Evolutionary conservation across 2,329 filamentous ascomycete species (phyloP).

Genomic region (Penicillium sp.): DNA sequence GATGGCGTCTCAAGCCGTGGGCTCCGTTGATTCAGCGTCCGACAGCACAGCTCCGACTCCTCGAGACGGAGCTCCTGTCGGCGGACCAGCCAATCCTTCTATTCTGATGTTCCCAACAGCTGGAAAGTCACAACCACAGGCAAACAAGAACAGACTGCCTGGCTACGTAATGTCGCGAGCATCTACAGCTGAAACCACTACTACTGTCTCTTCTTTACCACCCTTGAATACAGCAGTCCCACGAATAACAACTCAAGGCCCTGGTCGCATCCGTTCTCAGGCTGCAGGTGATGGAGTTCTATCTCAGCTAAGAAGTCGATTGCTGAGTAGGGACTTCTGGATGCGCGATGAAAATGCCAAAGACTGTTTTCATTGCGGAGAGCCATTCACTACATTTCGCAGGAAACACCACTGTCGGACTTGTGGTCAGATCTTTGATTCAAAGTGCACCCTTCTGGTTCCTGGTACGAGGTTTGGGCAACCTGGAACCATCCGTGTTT

Average conservation of each 20-base stretch:
- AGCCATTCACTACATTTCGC: conserved; percentile 88
- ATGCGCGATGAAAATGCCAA: conserved; percentile 99
- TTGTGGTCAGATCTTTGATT: conserved; percentile 98
- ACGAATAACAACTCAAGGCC: conserved; percentile 22
- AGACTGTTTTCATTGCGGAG: conserved; percentile 91
- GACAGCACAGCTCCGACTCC: conserved; percentile 34
- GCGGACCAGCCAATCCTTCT: conserved; percentile 34
- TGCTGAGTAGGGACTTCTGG: conserved; percentile 95
- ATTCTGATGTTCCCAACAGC: conserved; percentile 27
- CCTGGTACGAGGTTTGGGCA: conserved; percentile 87
- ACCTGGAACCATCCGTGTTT: conserved; percentile 80
- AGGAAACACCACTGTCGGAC: conserved; percentile 94
- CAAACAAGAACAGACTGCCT: conserved; percentile 52
- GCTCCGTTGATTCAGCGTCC: conserved; percentile 33
- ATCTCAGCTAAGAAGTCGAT: conserved; percentile 76
- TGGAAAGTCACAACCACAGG: conserved; percentile 42
- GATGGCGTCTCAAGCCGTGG: conserved; percentile 32
- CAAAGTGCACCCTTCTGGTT: conserved; percentile 92
- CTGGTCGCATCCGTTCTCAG: conserved; percentile 26
- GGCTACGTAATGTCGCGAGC: conserved; percentile 47
- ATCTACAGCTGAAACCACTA: conserved; percentile 47
- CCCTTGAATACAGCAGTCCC: conserved; percentile 38
- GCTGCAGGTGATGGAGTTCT: conserved; percentile 40
- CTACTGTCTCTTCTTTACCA: conserved; percentile 48
- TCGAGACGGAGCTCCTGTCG: conserved; percentile 34